Evolutionary conservation across 176 grass and related monocot species (phyloP).

Genomic region (Ampelocalamus luodianensis): DNA sequence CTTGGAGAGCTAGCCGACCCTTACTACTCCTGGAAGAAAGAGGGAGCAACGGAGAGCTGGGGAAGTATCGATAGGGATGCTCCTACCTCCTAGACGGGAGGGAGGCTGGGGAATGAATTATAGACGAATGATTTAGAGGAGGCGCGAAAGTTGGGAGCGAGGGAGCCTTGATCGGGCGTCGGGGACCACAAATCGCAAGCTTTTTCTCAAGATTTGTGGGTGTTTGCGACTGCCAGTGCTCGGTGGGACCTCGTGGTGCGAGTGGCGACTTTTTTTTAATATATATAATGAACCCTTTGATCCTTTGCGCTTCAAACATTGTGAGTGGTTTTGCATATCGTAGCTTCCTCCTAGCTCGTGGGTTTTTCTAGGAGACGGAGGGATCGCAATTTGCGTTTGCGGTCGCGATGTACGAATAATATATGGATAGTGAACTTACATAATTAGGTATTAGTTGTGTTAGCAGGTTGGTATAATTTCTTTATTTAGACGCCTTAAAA

Average conservation of each 20-base stretch:
- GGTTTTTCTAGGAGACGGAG: not conserved
- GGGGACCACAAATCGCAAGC: constrained; percentile 19
- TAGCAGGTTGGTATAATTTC: not conserved
- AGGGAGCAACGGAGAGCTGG: not conserved
- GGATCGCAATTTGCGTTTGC: not conserved
- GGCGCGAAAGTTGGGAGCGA: constrained; percentile 1
- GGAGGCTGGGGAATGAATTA: not conserved
- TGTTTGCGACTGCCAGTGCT: constrained; percentile 22
- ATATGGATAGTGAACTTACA: too few relatives aligned
- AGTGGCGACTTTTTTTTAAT: not conserved
- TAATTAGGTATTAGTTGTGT: too few relatives aligned
- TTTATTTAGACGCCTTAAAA: not conserved
- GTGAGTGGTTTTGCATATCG: not conserved
- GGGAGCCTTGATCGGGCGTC: not conserved
- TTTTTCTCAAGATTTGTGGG: constrained; percentile 24
- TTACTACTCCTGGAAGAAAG: not conserved
- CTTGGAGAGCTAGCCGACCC: not conserved
- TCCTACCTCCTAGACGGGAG: not conserved
- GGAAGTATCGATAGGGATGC: not conserved
- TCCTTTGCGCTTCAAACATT: not conserved
- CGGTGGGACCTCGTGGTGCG: not conserved
- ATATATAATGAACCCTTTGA: not conserved
- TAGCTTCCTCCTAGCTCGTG: not conserved
- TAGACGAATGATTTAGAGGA: constrained; percentile 40
- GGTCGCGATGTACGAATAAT: not conserved